Conservation (phyloP, 2,329 filamentous ascomycete species). For the Ustulina deusta region DNA sequence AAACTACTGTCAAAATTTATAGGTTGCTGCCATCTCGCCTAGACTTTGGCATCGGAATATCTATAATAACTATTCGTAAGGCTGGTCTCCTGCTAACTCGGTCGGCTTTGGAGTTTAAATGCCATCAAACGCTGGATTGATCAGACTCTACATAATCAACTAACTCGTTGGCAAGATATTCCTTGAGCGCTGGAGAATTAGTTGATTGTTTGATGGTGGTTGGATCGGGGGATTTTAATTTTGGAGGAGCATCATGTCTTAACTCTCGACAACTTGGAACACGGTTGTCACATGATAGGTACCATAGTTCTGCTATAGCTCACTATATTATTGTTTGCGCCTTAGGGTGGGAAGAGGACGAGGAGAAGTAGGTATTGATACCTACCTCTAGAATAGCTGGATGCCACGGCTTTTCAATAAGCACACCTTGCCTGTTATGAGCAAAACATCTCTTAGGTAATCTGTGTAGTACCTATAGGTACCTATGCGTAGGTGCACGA, state of each 20-base stretch:
- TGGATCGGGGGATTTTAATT: not conserved
- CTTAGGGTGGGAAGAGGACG: not conserved
- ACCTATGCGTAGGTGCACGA: no score
- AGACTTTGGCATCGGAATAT: not conserved
- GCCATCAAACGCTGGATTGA: not conserved
- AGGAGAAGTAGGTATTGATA: no score
- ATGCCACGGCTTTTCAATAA: not conserved
- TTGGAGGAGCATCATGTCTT: constrained; percentile 5
- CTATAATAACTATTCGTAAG: not conserved
- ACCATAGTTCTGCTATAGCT: not conserved
- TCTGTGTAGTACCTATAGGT: no score
- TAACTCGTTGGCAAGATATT: not conserved
- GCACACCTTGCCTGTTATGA: not conserved
- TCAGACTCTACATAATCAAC: not conserved
- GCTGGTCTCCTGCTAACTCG: not conserved
- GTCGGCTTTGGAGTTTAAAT: not conserved
- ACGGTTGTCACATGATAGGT: not conserved
- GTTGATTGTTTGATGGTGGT: constrained; percentile 2
- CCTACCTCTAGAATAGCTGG: not conserved
- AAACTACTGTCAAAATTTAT: not conserved
- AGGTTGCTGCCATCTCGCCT: no score
- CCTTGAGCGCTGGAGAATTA: not conserved
- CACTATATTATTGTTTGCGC: no score
- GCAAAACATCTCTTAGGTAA: not conserved
- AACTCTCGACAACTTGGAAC: not conserved